These are phyloP conservation scores for Cystofilobasidium macerans DNA, from an alignment of 768 basidiomycete genomes.

Conservation along the genomic window DNA sequence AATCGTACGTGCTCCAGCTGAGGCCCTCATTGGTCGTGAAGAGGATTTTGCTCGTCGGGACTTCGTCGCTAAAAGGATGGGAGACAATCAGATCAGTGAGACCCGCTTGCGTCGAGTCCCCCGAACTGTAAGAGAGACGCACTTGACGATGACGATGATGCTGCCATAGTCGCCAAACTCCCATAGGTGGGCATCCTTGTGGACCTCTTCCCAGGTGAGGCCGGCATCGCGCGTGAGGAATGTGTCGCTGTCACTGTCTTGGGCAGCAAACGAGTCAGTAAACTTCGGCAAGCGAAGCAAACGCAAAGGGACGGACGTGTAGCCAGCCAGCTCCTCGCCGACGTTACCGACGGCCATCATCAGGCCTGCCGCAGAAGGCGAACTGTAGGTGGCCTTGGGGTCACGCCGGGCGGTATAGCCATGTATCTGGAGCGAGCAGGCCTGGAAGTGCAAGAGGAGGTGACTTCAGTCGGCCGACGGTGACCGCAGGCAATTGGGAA, in stretches of 20 bases:
- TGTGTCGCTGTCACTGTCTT: constrained; percentile 60
- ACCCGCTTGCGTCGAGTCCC: too few species aligned
- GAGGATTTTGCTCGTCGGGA: constrained; percentile 74
- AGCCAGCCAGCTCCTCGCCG: constrained; percentile 65
- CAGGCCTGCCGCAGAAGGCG: constrained; percentile 78
- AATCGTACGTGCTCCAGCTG: constrained; percentile 78
- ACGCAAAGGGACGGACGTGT: constrained; percentile 41
- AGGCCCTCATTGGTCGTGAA: constrained; percentile 84
- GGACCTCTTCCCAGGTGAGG: constrained; percentile 96
- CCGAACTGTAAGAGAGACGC: neutral
- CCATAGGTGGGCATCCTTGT: constrained; percentile 96
- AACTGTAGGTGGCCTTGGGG: constrained; percentile 83
- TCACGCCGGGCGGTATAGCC: constrained; percentile 91
- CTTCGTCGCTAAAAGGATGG: constrained; percentile 52
- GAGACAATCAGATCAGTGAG: neutral
- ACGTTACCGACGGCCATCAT: constrained; percentile 96
- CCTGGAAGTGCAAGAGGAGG: constrained; percentile 41
- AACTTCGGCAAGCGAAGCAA: neutral
- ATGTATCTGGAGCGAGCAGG: constrained; percentile 79
- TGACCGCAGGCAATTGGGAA: neutral
- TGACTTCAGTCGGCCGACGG: neutral
- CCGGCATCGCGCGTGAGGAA: constrained; percentile 94
- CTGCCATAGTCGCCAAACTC: constrained; percentile 97
- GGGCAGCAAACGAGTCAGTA: neutral
- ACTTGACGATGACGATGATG: constrained; percentile 76